These are phyloP conservation scores for Paecilomyces formosus DNA, from an alignment of 2,329 filamentous ascomycete species.

Conservation along the genomic window DNA sequence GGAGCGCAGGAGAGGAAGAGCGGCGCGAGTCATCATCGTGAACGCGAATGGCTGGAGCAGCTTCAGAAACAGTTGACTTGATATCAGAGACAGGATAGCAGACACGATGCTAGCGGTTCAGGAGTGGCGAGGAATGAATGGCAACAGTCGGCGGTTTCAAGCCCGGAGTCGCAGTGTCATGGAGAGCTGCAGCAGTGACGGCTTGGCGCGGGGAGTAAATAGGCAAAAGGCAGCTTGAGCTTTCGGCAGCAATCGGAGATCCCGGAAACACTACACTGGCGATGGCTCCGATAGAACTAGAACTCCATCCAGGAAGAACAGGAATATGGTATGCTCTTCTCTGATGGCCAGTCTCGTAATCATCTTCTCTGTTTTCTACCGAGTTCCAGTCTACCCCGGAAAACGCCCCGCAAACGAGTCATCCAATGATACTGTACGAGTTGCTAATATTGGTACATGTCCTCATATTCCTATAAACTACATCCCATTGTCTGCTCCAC, in stretches of 20 bases:
- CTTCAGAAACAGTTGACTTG: not conserved
- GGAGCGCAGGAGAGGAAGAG: constrained; percentile 12
- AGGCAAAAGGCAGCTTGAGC: not conserved
- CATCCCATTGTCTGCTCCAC: not conserved
- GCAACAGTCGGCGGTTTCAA: not conserved
- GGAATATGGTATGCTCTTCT: not conserved
- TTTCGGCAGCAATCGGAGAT: not conserved
- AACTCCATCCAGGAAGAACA: not conserved
- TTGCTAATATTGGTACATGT: not conserved
- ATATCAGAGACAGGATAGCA: not conserved
- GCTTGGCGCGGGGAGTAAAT: not conserved
- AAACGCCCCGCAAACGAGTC: not conserved
- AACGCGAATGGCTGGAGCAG: not conserved
- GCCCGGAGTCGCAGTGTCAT: not conserved
- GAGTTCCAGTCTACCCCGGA: not conserved
- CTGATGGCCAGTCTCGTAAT: not conserved
- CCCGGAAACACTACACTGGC: not conserved
- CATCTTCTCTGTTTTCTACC: not conserved
- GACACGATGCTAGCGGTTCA: not conserved
- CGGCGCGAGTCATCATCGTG: constrained; percentile 5
- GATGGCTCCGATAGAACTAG: not conserved
- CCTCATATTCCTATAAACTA: not conserved
- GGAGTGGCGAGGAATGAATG: not conserved
- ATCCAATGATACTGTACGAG: not conserved
- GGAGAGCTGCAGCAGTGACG: not conserved